These are phyloP conservation scores for Aspergillus fructus DNA, from an alignment of 2,329 filamentous ascomycete species.

Conservation along the genomic window DNA sequence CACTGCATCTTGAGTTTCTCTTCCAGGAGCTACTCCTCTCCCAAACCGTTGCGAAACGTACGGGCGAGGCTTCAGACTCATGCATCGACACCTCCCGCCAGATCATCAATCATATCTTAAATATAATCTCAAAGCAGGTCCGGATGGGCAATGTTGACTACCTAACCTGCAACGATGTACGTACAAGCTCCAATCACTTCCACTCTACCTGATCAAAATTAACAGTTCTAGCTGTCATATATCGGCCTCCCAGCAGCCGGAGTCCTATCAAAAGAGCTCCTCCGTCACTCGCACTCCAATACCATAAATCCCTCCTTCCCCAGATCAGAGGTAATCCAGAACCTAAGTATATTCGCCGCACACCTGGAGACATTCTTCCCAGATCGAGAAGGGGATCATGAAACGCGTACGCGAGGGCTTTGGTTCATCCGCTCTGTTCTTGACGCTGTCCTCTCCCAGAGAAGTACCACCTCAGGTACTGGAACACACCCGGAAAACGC, in stretches of 20 bases:
- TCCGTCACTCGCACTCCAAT: constrained; percentile 18
- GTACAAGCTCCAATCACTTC: background rate
- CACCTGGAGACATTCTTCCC: constrained; percentile 14
- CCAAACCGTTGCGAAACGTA: constrained; percentile 18
- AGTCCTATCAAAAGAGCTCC: constrained; percentile 21
- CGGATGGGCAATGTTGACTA: background rate
- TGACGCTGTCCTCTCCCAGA: background rate
- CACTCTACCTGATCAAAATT: background rate
- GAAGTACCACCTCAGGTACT: no score
- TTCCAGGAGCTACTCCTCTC: constrained; percentile 24
- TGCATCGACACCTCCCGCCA: constrained; percentile 1
- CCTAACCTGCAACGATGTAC: constrained; percentile 2
- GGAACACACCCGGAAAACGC: fast-evolving
- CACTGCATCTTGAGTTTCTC: constrained; percentile 17
- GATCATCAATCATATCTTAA: constrained; percentile 1
- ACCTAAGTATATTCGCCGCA: constrained; percentile 22
- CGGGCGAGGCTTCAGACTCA: background rate
- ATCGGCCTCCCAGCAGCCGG: constrained; percentile 24
- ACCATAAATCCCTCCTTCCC: constrained; percentile 13
- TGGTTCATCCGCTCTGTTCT: constrained; percentile 17
- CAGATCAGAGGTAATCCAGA: constrained; percentile 23
- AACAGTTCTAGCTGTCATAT: background rate
- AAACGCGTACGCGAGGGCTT: constrained; percentile 9
- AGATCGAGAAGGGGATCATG: constrained; percentile 14
- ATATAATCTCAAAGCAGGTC: constrained; percentile 4